These are phyloP conservation scores for Clitopilus passeckerianus DNA, from an alignment of 768 basidiomycete genomes.

Conservation along the genomic window DNA sequence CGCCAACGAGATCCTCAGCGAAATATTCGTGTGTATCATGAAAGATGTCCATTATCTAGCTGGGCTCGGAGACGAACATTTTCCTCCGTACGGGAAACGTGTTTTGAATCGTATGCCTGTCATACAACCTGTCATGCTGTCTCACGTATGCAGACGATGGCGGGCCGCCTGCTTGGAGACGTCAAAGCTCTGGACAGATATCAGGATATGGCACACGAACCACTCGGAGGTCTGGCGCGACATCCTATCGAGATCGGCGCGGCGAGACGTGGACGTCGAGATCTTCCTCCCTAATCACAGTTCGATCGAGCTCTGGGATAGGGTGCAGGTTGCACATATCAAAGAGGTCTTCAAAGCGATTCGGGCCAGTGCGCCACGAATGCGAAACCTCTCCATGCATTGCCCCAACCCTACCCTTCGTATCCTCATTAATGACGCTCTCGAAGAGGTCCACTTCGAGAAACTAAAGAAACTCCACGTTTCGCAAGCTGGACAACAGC, in stretches of 20 bases:
- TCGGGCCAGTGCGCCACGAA: neutral
- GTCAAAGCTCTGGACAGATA: conserved; percentile 1
- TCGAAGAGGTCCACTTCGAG: neutral
- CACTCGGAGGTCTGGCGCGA: conserved; percentile 2
- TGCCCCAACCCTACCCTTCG: neutral
- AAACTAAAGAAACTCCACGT: neutral
- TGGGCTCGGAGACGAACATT: neutral
- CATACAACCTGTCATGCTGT: neutral
- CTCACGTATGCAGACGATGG: conserved; percentile 7
- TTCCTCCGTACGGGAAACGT: neutral
- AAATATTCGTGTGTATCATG: neutral
- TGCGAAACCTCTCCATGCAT: neutral
- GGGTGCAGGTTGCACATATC: neutral
- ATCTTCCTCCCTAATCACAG: conserved; percentile 1
- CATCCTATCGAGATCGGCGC: conserved; percentile 6
- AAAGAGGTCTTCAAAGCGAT: conserved; percentile 3
- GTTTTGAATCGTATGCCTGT: neutral
- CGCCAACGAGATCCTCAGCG: neutral
- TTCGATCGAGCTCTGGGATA: neutral
- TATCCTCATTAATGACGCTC: neutral
- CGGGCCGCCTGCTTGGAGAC: neutral
- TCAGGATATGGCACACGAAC: conserved; percentile 2
- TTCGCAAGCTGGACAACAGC: neutral
- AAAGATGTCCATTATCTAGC: neutral
- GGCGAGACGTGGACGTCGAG: neutral